Base-by-base conservation (phyloP, 2,329 filamentous ascomycete genomes). In the Lojkania enalia region DNA sequence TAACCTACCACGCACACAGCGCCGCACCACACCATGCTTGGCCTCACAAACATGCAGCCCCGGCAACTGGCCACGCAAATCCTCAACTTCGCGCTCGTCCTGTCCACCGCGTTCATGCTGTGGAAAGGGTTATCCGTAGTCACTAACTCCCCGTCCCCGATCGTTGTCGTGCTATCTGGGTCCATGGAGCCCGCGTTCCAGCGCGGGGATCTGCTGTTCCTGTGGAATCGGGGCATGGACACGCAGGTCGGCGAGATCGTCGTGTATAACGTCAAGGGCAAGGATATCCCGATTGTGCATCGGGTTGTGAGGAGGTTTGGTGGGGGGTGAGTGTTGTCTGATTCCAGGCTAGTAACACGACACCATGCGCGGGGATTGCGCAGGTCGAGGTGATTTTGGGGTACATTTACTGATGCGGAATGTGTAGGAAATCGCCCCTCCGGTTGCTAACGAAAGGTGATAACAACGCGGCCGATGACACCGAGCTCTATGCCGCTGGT, bases 241-340 rank as follows among this genome's bases (percentile, higher is more conserved):
- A 85, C 84, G 1, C 79, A 86, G 60, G 75, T 88, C 35, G 86
- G 86, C 14, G 86, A 89, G 71, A 78, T 88, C 50, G 86, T 89
- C 55, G 85, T 89, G 36, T 89, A 88, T 73, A 95, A 95, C 66
- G 87, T 96, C 42, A 82, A 84, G 68, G 90, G 86, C 46, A 99
- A 97, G 77, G 88, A 96, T 56, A 97, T 99, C 53, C 94, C 94
- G 20, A 99, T 99, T 71, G 94, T 99, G 56, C 94, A 99, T 75
- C 79, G 94, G 39, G 81, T 97, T 7, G 87, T 97, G 42, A 82
- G 91, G 72, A 77, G 78, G 54, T 85, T 82, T 69, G 81, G 81
- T 36, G 77, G 77, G 68, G 74, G 74, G 78, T 80, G 61, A 74
- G 77, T 59, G 2, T 37, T 23, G 30, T 19, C 40, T 38, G 15